Conservation (phyloP, 1,284 basidiomycete genomes). For the Puccinia novopanici region DNA sequence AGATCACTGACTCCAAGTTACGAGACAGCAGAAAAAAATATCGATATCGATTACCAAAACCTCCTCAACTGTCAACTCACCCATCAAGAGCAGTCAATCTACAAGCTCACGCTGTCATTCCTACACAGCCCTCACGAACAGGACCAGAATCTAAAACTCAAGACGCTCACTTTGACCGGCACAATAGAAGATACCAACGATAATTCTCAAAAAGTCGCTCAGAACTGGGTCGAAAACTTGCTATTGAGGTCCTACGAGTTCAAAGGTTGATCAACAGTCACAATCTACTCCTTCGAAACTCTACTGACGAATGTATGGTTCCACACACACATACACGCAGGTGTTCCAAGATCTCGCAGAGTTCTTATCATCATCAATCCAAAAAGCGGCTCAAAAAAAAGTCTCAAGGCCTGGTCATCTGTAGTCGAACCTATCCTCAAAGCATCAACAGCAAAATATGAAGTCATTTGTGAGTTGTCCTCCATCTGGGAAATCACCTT, state of each 20-base stretch:
- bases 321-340: not conserved
- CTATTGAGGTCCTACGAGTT: constrained; percentile 11
- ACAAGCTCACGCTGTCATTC: not conserved
- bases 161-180: constrained; percentile 1
- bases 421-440: constrained; percentile 76
- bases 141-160: constrained; percentile 1
- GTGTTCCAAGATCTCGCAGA: constrained; percentile 8
- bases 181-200: not conserved
- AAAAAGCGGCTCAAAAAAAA: constrained; percentile 79
- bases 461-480: constrained; percentile 64
- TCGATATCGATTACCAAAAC: constrained; percentile 18
- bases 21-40: not conserved
- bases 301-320: not conserved
- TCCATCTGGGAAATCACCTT: not conserved
- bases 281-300: not conserved
- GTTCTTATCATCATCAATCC: constrained; percentile 80
- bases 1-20: not conserved
- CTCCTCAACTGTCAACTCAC: constrained; percentile 19
- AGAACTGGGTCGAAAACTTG: constrained; percentile 18
- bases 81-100: not conserved
- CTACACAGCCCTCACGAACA: not conserved
- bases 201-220: not conserved
- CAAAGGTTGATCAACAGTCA: not conserved
- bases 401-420: constrained; percentile 66
- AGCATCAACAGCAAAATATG: constrained; percentile 72